Conservation (phyloP, 768 basidiomycete genomes). For the Boletus pseudopeckii region DNA sequence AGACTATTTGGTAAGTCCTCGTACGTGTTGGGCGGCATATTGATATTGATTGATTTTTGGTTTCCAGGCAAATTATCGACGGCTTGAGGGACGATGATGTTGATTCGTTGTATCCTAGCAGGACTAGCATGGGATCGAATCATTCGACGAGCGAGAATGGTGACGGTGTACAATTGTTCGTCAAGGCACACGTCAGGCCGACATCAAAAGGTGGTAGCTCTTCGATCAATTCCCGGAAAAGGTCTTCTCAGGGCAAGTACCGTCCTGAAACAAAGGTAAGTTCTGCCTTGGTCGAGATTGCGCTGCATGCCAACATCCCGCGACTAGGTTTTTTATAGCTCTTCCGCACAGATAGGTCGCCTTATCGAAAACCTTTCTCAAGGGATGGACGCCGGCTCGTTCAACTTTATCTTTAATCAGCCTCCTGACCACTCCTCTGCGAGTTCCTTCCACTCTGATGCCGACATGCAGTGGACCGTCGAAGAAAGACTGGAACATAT, state of each 20-base stretch:
- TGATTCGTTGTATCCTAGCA: slow-evolving; percentile 62
- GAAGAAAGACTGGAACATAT: slow-evolving; percentile 77
- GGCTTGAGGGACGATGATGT: slow-evolving; percentile 75
- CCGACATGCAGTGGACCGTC: slow-evolving; percentile 64
- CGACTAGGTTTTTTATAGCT: slow-evolving; percentile 38
- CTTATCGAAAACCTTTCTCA: slow-evolving; percentile 81
- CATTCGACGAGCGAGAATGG: slow-evolving; percentile 51
- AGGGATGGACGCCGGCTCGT: slow-evolving; percentile 78
- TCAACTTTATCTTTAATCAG: slow-evolving; percentile 61
- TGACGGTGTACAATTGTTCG: slow-evolving; percentile 62
- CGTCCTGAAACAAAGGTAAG: slow-evolving; percentile 84
- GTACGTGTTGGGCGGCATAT: neutral
- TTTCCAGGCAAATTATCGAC: slow-evolving; percentile 70
- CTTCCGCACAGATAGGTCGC: slow-evolving; percentile 75
- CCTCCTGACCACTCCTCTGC: slow-evolving; percentile 53
- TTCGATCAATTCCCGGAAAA: slow-evolving; percentile 62
- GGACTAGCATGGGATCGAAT: slow-evolving; percentile 73
- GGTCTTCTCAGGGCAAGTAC: slow-evolving; percentile 46
- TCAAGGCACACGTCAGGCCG: slow-evolving; percentile 71
- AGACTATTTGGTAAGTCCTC: slow-evolving; percentile 72
- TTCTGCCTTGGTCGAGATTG: slow-evolving; percentile 11
- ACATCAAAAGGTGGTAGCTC: slow-evolving; percentile 62
- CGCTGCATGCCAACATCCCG: slow-evolving; percentile 8
- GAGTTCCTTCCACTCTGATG: slow-evolving; percentile 58
- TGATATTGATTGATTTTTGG: neutral